Evolutionary conservation across 768 basidiomycete genomes (phyloP), one percentile per base, ranked within the genome.

Genomic region (Boletus vinaceobasis): DNA sequence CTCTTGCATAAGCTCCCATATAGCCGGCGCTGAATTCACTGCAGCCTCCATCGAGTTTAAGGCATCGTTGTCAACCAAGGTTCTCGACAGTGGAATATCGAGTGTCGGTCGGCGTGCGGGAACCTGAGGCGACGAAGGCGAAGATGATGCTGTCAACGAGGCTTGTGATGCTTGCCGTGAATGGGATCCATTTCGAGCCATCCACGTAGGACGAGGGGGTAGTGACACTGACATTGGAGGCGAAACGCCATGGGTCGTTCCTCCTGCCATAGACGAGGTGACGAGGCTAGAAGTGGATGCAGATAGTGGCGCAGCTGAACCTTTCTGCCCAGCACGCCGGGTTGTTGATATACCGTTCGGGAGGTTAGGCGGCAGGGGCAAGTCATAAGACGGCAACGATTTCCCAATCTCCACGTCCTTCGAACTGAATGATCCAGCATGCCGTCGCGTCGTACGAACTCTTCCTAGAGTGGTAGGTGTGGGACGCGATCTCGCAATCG

Each of bases 381-480:
- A 53, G 43, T 84, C 80, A 59, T 82, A 81, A n/a, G 86, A 86
- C 8, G 90, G 87, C 47, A 90, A 68, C 51, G 82, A 77, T 71
- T 86, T 91, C 38, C 94, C 94, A 48, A 90, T 85, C 66, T 96
- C 87, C 7, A 96, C 88, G 67, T 97, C 94, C 65, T 92, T 89
- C 26, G 80, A 85, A 57, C 94, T 96, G 74, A 96, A 98, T 4
- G 94, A 96, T n/a, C 94, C 94, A 6, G 90, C 94, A 68, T 96
- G 90, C 36, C 94, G 79, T 42, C 93, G 79, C 23, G 83, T 79
- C 46, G 80, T 85, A 27, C 84, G 83, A 26, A 70, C 71, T 56
- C 79, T 77, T 52, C 71, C 78, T 53, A 63, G 68, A 26, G 58
- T 55, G 58, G 53, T 66, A 21, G 62, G 68, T 6, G 65, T 61